Evolutionary conservation across 2,329 filamentous ascomycete species (phyloP).

Genomic region (Xylariaceae sp.): DNA sequence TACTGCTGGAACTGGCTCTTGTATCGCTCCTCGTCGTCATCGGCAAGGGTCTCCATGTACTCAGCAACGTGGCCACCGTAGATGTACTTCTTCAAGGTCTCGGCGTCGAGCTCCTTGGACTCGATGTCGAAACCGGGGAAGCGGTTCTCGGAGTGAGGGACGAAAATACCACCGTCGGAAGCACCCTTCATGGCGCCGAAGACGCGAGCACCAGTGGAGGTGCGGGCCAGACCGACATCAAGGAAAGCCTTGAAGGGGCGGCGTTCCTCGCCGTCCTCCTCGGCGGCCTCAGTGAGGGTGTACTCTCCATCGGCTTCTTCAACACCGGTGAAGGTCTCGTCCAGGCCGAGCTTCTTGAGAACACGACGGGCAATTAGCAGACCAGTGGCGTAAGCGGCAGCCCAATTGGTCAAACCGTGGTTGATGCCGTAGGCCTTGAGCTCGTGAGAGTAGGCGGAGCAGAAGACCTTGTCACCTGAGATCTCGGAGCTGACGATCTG

Average conservation of each 20-base stretch:
- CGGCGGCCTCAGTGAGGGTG: slow-evolving; percentile 91
- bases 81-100: slow-evolving; percentile 99
- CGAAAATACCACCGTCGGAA: slow-evolving; percentile 94
- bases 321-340: slow-evolving; percentile 91
- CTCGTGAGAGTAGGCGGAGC: slow-evolving; percentile 93
- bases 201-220: slow-evolving; percentile 97
- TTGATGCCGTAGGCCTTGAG: slow-evolving; percentile 96
- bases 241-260: slow-evolving; percentile 99
- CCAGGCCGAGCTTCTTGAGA: slow-evolving; percentile 94
- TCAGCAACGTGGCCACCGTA: slow-evolving; percentile 97
- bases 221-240: slow-evolving; percentile 95
- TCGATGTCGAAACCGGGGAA: slow-evolving; percentile 99
- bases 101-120: slow-evolving; percentile 95
- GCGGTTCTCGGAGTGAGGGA: slow-evolving; percentile 99
- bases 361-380: slow-evolving; percentile 96
- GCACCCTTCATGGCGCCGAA: slow-evolving; percentile 99
- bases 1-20: slow-evolving; percentile 98
- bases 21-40: slow-evolving; percentile 99
- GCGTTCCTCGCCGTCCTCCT: slow-evolving; percentile 89
- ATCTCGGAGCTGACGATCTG: slow-evolving; percentile 98
- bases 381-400: slow-evolving; percentile 94
- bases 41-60: slow-evolving; percentile 99
- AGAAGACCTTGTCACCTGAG: slow-evolving; percentile 96
- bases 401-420: slow-evolving; percentile 99
- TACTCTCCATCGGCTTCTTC: slow-evolving; percentile 97